Base-by-base conservation (phyloP, 805 yeast genomes). In the Candida pini region DNA sequence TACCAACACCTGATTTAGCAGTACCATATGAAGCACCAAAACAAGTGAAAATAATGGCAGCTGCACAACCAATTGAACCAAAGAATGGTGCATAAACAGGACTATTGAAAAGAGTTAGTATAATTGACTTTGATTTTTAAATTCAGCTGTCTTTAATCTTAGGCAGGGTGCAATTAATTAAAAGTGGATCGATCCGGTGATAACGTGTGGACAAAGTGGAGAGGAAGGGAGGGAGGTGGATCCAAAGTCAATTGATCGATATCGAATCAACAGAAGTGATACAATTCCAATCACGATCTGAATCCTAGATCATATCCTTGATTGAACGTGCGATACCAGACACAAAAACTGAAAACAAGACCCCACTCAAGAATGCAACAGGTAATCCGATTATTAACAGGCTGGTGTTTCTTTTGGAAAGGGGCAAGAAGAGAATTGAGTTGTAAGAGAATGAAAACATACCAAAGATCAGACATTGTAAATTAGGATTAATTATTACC, bases 21-120 rank as follows among this genome's bases (percentile, higher is more conserved):
- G 97, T 90, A 72, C 98, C 98, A 67, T 89, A 89, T 38, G 96
- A 86, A 56, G 98, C 97, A 72, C 98, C 98, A 62, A 89, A 87
- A 61, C 96, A 87, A 64, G 98, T 89, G 78, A 92, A 92, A 59
- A 94, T 87, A 60, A 92, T 92, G 64, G 99, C 97, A 35, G 97
- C 87, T 40, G 98, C 95, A 76, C 98, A 94, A 62, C 99, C 99
- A 60, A 92, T 86, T 51, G 97, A 90, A 58, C 99, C 99, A 66
- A 92, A 92, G 76, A 92, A 92, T 63, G 99, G 98, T 56, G 85
- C 85, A 58, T 79, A 79, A 59, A 79, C 86, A 54, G 86, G 86
- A 64, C 85, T 76, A 53, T 24, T 4, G 14, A 28, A 20, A 12
- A 20, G 19, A 26, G 18, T 3, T 10, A 18, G 13, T 16, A 20